Percentiles rank a stretch among this genome's conserved stretches.
phyloP scores from a whole-genome alignment of 2,329 filamentous ascomycete species.

The Botrytis porri region DNA sequence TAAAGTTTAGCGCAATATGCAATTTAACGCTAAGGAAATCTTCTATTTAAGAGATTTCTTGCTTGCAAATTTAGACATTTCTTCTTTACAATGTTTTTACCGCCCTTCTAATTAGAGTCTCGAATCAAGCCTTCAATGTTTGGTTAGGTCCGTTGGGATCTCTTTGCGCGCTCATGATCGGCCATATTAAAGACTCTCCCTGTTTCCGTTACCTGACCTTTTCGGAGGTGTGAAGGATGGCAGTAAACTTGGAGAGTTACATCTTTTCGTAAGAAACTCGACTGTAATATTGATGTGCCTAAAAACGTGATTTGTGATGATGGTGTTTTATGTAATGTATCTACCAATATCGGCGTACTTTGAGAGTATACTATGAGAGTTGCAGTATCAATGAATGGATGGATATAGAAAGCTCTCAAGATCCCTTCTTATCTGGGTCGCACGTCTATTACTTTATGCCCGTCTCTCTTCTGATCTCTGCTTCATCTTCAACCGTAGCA shows the following conservation, averaged over 20 bases:
- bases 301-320: not conserved
- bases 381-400: not conserved
- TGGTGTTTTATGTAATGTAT: not conserved
- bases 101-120: constrained; percentile 99
- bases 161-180: constrained; percentile 96
- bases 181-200: constrained; percentile 80
- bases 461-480: constrained; percentile 47
- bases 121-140: constrained; percentile 91
- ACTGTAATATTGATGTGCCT: not conserved
- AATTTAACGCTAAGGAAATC: constrained; percentile 17
- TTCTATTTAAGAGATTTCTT: constrained; percentile 21
- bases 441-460: not conserved
- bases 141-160: constrained; percentile 80
- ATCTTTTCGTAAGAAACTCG: constrained; percentile 29
- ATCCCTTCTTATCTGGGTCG: not conserved
- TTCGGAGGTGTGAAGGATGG: constrained; percentile 48
- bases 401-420: not conserved
- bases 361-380: not conserved
- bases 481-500: constrained; percentile 81
- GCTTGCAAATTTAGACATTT: constrained; percentile 11
- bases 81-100: constrained; percentile 58
- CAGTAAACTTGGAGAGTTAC: constrained; percentile 51
- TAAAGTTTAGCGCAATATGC: constrained; percentile 6
- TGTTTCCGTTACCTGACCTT: constrained; percentile 65
- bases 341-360: not conserved